A percentile compares a stretch with the other conserved stretches of the same genome.
Evolutionary conservation across 345 rosid genomes (phyloP).

Genomic region (Rhodomyrtus tomentosa): DNA sequence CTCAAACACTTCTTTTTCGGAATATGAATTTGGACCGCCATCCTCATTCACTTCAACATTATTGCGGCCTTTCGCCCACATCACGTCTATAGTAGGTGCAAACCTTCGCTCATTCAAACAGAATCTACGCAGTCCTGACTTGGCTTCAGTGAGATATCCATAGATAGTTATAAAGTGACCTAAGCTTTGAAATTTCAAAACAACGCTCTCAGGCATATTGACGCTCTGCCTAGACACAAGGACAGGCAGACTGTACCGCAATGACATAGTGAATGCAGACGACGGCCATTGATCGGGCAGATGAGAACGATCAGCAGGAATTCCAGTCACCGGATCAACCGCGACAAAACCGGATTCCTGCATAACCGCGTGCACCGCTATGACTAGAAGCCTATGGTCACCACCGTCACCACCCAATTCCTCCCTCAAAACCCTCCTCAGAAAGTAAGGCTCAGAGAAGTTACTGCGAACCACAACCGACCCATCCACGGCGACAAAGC

Average conservation of each 20-base stretch:
- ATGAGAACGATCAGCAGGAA: slow-evolving; percentile 21
- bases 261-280: slow-evolving; percentile 15
- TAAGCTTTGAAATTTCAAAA: slow-evolving; percentile 35
- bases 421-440: slow-evolving; percentile 39
- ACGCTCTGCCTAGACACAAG: slow-evolving; percentile 7
- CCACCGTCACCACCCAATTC: slow-evolving; percentile 28
- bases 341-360: slow-evolving; percentile 62
- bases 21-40: not conserved
- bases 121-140: slow-evolving; percentile 17
- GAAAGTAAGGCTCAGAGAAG: slow-evolving; percentile 47
- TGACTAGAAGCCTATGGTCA: slow-evolving; percentile 25
- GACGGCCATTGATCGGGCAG: slow-evolving; percentile 34
- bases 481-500: slow-evolving; percentile 1
- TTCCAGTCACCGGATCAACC: slow-evolving; percentile 21
- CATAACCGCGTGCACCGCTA: slow-evolving; percentile 62
- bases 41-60: slow-evolving; percentile 1
- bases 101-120: slow-evolving; percentile 32
- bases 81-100: slow-evolving; percentile 22
- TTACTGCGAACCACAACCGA: slow-evolving; percentile 6
- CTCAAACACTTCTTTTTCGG: slow-evolving; percentile 32
- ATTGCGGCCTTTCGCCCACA: slow-evolving; percentile 14
- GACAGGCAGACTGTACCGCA: slow-evolving; percentile 48
- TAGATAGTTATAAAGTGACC: slow-evolving; percentile 41
- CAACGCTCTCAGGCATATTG: slow-evolving; percentile 15
- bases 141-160: slow-evolving; percentile 29